phyloP scores from a whole-genome alignment of 179 eudicot genomes.

The Sideroxylon spinosum region DNA sequence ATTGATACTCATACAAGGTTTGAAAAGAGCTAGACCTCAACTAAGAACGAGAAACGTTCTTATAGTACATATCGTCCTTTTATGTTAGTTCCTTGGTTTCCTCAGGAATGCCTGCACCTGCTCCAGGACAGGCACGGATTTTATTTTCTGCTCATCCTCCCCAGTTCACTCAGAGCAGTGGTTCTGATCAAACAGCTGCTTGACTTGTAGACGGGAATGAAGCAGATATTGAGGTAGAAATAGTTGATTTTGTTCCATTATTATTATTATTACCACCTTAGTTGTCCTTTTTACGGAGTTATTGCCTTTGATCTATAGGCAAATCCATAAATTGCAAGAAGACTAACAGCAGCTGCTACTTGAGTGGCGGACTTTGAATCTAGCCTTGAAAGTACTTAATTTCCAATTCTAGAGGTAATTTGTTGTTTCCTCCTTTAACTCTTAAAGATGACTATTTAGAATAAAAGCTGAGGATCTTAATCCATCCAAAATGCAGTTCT shows the following conservation, averaged over 20 bases:
- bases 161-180: slow-evolving; percentile 46
- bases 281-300: not conserved
- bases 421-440: not conserved
- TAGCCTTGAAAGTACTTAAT: slow-evolving; percentile 55
- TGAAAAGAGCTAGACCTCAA: not conserved
- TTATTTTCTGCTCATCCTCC: slow-evolving; percentile 46
- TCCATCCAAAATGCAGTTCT: not conserved
- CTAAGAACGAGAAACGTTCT: not conserved
- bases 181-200: slow-evolving; percentile 51
- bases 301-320: slow-evolving; percentile 20
- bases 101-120: slow-evolving; percentile 49
- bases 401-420: slow-evolving; percentile 56
- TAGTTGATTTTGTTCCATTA: not conserved
- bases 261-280: not conserved
- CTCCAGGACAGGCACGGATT: slow-evolving; percentile 50
- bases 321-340: slow-evolving; percentile 55
- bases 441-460: not conserved
- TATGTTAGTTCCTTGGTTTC: slow-evolving; percentile 11
- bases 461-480: too few relatives aligned
- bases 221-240: slow-evolving; percentile 18
- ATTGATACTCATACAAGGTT: not conserved
- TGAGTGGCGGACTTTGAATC: slow-evolving; percentile 66
- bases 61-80: not conserved
- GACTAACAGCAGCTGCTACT: slow-evolving; percentile 69
- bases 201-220: slow-evolving; percentile 39